Evolutionary conservation across 768 basidiomycete species (phyloP).

Genomic region (Favolaschia claudopus): DNA sequence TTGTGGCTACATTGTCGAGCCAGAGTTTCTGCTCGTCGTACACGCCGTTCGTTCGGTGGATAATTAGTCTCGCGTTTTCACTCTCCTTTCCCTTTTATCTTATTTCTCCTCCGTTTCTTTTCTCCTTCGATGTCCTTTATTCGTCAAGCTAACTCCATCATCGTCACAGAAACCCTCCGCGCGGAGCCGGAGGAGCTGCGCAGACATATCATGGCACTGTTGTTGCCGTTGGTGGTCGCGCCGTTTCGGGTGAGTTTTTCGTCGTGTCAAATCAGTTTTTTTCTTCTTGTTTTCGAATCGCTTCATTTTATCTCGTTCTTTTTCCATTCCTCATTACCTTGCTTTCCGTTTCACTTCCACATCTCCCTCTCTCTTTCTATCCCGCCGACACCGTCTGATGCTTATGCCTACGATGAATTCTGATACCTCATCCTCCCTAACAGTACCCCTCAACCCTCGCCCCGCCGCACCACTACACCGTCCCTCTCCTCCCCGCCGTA

Average conservation of each 20-base stretch:
- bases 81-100: background rate
- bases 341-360: background rate
- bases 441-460: conserved; percentile 22
- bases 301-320: background rate
- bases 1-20: too few relatives aligned
- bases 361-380: too few relatives aligned
- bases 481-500: conserved; percentile 14
- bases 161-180: conserved; percentile 6
- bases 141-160: background rate
- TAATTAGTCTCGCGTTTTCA: too few relatives aligned
- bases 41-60: too few relatives aligned
- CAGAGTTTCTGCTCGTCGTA: too few relatives aligned
- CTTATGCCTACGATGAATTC: too few relatives aligned
- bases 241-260: conserved; percentile 20
- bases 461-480: conserved; percentile 25
- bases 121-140: background rate
- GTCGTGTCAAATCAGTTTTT: too few relatives aligned
- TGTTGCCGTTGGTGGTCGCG: conserved; percentile 16
- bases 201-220: conserved; percentile 6
- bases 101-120: background rate
- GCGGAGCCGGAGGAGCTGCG: conserved; percentile 15
- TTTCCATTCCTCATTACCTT: background rate
- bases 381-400: too few relatives aligned
- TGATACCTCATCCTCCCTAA: background rate
- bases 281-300: too few relatives aligned